These are phyloP conservation scores for Penicillium maclennaniae DNA, from an alignment of 495 filamentous ascomycete genomes.

Conservation along the genomic window DNA sequence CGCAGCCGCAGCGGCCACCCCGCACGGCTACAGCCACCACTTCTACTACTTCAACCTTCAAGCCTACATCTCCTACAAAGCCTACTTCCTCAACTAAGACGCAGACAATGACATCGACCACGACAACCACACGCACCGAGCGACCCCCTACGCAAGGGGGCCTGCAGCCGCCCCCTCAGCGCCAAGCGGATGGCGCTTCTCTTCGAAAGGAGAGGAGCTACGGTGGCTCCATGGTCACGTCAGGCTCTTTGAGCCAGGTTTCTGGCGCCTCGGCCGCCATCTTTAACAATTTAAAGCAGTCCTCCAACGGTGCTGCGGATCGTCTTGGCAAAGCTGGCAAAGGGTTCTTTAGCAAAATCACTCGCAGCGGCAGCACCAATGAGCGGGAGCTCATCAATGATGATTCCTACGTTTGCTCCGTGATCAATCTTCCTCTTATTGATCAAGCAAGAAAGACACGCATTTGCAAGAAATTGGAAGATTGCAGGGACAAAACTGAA, in stretches of 20 bases:
- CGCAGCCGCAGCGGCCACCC: conserved; percentile 25
- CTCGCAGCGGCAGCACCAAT: conserved; percentile 64
- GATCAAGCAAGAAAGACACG: conserved; percentile 82
- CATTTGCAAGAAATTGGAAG: conserved; percentile 78
- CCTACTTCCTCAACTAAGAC: no score
- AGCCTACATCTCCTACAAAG: not conserved
- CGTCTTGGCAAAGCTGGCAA: conserved; percentile 70
- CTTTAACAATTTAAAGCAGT: conserved; percentile 68
- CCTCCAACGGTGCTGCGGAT: conserved; percentile 67
- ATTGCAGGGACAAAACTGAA: conserved; percentile 86
- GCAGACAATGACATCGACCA: not conserved
- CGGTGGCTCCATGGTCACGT: conserved; percentile 48
- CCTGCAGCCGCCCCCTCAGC: conserved; percentile 47
- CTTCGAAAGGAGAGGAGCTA: conserved; percentile 47
- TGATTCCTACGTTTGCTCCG: conserved; percentile 69
- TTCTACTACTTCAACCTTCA: not conserved
- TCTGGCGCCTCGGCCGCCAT: conserved; percentile 60
- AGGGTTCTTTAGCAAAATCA: conserved; percentile 71
- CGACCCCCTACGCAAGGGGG: conserved; percentile 33
- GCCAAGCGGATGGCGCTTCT: conserved; percentile 38
- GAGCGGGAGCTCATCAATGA: conserved; percentile 68
- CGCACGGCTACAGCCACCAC: conserved; percentile 44
- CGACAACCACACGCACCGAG: conserved; percentile 51
- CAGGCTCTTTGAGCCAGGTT: conserved; percentile 58
- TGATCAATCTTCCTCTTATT: conserved; percentile 76